These are phyloP conservation scores for Pleurotus citrinopileatus DNA, from an alignment of 768 basidiomycete genomes.

Conservation along the genomic window DNA sequence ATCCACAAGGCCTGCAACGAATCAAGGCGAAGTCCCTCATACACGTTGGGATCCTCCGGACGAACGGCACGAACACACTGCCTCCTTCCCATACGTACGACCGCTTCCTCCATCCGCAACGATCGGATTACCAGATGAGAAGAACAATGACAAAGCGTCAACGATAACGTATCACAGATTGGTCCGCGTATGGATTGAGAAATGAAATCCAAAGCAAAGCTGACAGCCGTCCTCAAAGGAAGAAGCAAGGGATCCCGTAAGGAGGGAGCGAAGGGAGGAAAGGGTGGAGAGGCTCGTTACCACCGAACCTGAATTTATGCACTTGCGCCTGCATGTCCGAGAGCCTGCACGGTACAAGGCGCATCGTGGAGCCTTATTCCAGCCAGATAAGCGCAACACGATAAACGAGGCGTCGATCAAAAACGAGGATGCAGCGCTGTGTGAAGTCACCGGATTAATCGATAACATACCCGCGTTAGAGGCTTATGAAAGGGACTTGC, in stretches of 20 bases:
- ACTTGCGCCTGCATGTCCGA: not conserved
- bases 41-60: slow-evolving; percentile 6
- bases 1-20: not conserved
- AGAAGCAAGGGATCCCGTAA: not conserved
- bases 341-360: not conserved
- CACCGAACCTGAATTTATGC: not conserved
- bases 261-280: too few species aligned
- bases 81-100: not conserved
- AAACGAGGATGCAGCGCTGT: slow-evolving; percentile 2
- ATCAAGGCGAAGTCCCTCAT: not conserved
- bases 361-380: not conserved
- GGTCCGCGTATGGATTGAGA: not conserved
- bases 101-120: slow-evolving; percentile 1
- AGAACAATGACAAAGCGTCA: not conserved
- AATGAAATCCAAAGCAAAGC: slow-evolving; percentile 1
- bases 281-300: not conserved
- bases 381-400: not conserved
- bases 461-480: not conserved
- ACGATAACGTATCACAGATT: not conserved
- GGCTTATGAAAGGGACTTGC: too few species aligned
- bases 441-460: not conserved
- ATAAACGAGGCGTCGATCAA: slow-evolving; percentile 1
- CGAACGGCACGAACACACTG: slow-evolving; percentile 1
- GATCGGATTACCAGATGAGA: slow-evolving; percentile 5
- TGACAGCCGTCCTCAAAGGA: not conserved